A percentile compares a stretch with the other conserved stretches of the same genome.
phyloP scores from a whole-genome alignment of 257 asterid genomes.

The Marsdenia floribunda region DNA sequence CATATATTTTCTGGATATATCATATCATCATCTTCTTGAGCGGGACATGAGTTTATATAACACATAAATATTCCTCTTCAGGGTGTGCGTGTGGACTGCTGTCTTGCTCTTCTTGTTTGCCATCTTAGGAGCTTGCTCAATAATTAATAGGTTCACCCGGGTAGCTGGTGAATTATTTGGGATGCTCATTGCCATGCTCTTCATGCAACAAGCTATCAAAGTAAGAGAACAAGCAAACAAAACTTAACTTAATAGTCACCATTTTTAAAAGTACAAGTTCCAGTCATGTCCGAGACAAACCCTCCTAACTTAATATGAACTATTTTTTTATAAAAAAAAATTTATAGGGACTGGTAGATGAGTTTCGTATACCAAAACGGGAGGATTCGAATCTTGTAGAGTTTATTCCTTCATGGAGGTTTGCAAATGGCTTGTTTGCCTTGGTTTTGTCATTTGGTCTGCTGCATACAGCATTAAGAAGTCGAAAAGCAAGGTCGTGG shows the following conservation, averaged over 20 bases:
- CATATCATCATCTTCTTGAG: background rate
- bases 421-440: constrained; percentile 87
- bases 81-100: constrained; percentile 99
- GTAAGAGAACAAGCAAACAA: constrained; percentile 22
- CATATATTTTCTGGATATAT: background rate
- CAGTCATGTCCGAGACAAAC: too few relatives aligned
- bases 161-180: constrained; percentile 92
- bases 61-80: constrained; percentile 15
- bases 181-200: constrained; percentile 93
- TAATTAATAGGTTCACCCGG: constrained; percentile 91
- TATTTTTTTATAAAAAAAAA: too few relatives aligned
- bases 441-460: constrained; percentile 78
- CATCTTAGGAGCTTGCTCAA: constrained; percentile 85
- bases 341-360: constrained; percentile 75
- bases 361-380: constrained; percentile 70
- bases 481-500: constrained; percentile 92
- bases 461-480: constrained; percentile 60
- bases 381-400: constrained; percentile 35
- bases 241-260: too few relatives aligned
- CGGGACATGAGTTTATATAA: background rate
- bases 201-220: constrained; percentile 89
- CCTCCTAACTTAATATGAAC: too few relatives aligned
- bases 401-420: constrained; percentile 77
- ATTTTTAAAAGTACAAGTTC: too few relatives aligned
- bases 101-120: constrained; percentile 70